phyloP scores from a whole-genome alignment of 148 eudicot genomes.

The Silene conica region DNA sequence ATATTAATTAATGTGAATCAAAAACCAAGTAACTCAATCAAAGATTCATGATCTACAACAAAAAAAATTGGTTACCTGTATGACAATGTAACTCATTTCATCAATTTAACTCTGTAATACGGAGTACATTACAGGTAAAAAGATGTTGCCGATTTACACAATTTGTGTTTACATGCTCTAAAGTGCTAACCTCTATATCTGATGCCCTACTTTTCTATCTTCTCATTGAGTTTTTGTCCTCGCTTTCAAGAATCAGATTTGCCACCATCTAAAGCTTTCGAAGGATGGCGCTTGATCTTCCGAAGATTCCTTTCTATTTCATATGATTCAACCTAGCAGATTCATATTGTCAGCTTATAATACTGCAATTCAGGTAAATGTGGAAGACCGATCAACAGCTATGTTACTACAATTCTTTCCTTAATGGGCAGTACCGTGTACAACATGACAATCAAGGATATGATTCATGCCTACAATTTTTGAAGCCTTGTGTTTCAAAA shows the following conservation, averaged over 20 bases:
- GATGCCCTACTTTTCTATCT: not conserved
- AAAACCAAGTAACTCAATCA: too few relatives aligned
- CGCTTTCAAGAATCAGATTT: not conserved
- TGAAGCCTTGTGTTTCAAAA: too few relatives aligned
- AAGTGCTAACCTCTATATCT: constrained; percentile 4
- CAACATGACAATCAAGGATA: too few relatives aligned
- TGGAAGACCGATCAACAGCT: not conserved
- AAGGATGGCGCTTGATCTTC: constrained; percentile 75
- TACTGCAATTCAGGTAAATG: not conserved
- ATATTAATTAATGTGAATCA: too few relatives aligned
- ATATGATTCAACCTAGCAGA: constrained; percentile 62
- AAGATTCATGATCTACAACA: too few relatives aligned
- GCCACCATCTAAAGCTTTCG: constrained; percentile 21
- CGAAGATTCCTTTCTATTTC: constrained; percentile 58
- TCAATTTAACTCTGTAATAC: too few relatives aligned
- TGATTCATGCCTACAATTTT: too few relatives aligned
- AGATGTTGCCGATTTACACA: not conserved
- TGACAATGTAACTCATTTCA: too few relatives aligned
- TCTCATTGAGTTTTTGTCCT: constrained; percentile 16
- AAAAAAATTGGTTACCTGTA: too few relatives aligned
- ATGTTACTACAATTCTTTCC: not conserved
- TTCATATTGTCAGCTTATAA: not conserved
- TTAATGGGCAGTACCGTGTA: too few relatives aligned
- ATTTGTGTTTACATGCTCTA: not conserved
- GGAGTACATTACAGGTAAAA: too few relatives aligned